A percentile compares a stretch with the other conserved stretches of the same genome.
Evolutionary conservation across 345 rosid species (phyloP).

Genomic region (Chamaenerion angustifolium): DNA sequence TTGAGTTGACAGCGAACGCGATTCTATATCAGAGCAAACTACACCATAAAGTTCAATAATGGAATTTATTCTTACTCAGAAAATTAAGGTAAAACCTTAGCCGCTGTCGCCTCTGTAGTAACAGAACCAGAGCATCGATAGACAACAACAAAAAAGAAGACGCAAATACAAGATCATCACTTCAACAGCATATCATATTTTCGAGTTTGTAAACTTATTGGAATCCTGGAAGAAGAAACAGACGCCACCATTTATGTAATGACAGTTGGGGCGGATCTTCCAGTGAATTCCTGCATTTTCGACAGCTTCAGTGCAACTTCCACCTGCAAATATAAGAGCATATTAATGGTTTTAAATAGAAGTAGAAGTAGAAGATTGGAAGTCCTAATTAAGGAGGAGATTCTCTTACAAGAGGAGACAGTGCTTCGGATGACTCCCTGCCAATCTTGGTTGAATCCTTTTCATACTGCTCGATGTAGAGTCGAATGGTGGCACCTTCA

Average conservation of each 20-base stretch:
- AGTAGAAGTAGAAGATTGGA: neutral
- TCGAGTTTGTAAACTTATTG: too few species aligned
- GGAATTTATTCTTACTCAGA: too few species aligned
- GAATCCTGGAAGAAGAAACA: too few species aligned
- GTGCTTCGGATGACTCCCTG: constrained; percentile 78
- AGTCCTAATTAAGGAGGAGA: neutral
- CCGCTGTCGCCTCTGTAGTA: too few species aligned
- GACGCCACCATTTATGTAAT: constrained; percentile 33
- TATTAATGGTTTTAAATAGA: neutral
- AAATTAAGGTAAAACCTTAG: too few species aligned
- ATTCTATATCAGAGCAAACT: too few species aligned
- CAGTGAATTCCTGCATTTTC: constrained; percentile 83
- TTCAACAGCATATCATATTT: too few species aligned
- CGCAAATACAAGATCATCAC: too few species aligned
- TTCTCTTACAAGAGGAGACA: constrained; percentile 71
- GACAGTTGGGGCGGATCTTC: constrained; percentile 91
- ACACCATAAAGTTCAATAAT: too few species aligned
- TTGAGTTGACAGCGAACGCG: too few species aligned
- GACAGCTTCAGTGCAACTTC: constrained; percentile 86
- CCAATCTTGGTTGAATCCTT: constrained; percentile 84
- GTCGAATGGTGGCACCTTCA: constrained; percentile 94
- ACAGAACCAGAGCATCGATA: too few species aligned
- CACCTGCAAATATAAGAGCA: constrained; percentile 33
- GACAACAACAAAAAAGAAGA: too few species aligned
- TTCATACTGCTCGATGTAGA: constrained; percentile 94